These are phyloP conservation scores for Pichia norvegensis DNA, from an alignment of 1,139 yeast species.

Conservation along the genomic window DNA sequence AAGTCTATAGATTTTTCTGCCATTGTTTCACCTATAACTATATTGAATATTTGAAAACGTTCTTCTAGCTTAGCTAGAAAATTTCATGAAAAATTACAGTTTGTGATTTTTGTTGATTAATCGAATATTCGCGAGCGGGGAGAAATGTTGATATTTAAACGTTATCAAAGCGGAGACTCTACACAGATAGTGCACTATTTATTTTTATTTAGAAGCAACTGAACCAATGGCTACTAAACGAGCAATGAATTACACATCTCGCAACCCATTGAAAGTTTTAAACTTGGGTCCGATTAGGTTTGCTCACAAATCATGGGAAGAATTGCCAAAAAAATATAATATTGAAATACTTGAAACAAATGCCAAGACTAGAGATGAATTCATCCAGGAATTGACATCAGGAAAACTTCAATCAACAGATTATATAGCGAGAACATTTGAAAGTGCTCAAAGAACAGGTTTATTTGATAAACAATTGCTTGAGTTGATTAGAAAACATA, in stretches of 20 bases:
- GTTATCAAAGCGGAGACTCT: too few species aligned
- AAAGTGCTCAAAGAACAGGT: constrained; percentile 47
- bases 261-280: constrained; percentile 31
- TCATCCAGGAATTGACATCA: constrained; percentile 40
- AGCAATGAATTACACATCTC: not conserved
- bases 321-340: constrained; percentile 36
- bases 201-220: too few species aligned
- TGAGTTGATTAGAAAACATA: constrained; percentile 41
- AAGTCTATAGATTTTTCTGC: constrained; percentile 45
- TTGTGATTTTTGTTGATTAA: too few species aligned
- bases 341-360: constrained; percentile 34
- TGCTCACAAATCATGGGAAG: constrained; percentile 52
- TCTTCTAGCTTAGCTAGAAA: too few species aligned
- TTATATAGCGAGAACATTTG: constrained; percentile 36
- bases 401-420: constrained; percentile 43
- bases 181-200: too few species aligned
- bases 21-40: too few species aligned
- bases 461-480: constrained; percentile 69
- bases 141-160: too few species aligned
- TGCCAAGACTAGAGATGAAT: constrained; percentile 38
- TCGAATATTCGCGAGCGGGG: too few species aligned
- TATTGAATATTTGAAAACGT: too few species aligned
- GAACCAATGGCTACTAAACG: not conserved
- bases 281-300: constrained; percentile 48
- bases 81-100: too few species aligned